Evolutionary conservation across 768 basidiomycete genomes (phyloP).

Genomic region (Phallus indusiatus): DNA sequence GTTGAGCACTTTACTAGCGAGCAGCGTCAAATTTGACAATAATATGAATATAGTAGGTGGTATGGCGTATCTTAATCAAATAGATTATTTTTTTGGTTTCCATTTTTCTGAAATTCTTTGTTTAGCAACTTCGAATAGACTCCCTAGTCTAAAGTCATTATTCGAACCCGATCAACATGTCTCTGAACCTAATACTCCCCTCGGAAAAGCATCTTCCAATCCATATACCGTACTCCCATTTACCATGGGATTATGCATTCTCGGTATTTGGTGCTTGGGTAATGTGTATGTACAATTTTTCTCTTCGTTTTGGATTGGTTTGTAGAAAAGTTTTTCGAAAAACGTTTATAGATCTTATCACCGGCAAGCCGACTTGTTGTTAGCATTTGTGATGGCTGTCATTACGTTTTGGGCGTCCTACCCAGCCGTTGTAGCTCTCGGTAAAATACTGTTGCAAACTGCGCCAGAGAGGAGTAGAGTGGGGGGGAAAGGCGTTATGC

Average conservation of each 20-base stretch:
- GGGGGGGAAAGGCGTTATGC: background rate
- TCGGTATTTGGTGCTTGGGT: background rate
- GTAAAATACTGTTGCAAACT: conserved; percentile 83
- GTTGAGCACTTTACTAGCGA: conserved; percentile 46
- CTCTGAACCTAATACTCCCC: background rate
- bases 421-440: conserved; percentile 73
- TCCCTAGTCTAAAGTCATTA: background rate
- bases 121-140: background rate
- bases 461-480: conserved; percentile 57
- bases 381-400: conserved; percentile 68
- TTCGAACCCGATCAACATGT: background rate
- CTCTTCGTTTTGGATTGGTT: too few species aligned
- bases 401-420: conserved; percentile 81
- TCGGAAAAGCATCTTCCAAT: conserved; percentile 4
- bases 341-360: conserved; percentile 38
- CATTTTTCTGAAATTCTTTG: background rate
- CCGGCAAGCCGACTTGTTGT: conserved; percentile 62
- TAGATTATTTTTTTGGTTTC: background rate
- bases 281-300: conserved; percentile 4
- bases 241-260: background rate
- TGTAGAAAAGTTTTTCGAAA: too few species aligned
- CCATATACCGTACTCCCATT: conserved; percentile 2
- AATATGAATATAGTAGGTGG: background rate
- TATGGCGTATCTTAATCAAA: background rate
- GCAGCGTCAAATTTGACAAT: conserved; percentile 46